Percentiles rank a stretch among this genome's conserved stretches.
These are phyloP conservation scores for Lupinus albus DNA, from an alignment of 306 rosid genomes.

Conservation along the genomic window DNA sequence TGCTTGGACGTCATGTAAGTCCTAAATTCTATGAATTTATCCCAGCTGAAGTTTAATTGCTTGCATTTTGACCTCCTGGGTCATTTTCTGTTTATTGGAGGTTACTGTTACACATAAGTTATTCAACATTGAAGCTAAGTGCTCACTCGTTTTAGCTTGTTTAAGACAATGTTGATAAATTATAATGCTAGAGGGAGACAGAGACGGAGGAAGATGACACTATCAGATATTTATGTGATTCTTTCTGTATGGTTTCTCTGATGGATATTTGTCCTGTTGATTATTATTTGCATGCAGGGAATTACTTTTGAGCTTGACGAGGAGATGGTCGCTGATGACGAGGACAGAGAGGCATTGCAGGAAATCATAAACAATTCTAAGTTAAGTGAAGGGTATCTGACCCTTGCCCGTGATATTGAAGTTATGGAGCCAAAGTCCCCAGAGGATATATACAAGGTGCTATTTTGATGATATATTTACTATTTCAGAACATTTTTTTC, in stretches of 20 bases:
- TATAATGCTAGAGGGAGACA: neutral
- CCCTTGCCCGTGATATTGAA: conserved; percentile 99
- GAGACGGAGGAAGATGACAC: neutral
- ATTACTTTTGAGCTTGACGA: conserved; percentile 79
- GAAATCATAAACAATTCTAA: conserved; percentile 82
- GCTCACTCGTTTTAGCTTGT: conserved; percentile 6
- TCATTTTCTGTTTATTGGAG: neutral
- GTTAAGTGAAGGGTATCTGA: conserved; percentile 90
- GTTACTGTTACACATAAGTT: conserved; percentile 23
- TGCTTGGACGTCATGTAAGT: conserved; percentile 92
- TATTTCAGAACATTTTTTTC: too few relatives aligned
- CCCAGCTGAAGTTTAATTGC: neutral
- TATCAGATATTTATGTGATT: conserved; percentile 7
- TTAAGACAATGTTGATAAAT: conserved; percentile 18
- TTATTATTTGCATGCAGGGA: conserved; percentile 56
- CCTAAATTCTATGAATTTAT: conserved; percentile 16
- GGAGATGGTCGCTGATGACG: conserved; percentile 69
- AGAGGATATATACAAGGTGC: conserved; percentile 95
- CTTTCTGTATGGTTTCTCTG: conserved; percentile 14
- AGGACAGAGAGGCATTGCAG: conserved; percentile 69
- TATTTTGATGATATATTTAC: conserved; percentile 27
- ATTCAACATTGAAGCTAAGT: neutral
- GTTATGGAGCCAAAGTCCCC: conserved; percentile 99
- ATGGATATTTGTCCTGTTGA: neutral
- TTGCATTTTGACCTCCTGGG: neutral